A percentile compares a stretch with the other conserved stretches of the same genome.
Conservation (phyloP, 192 early-diverging fungal species). For the Backusella westeae region DNA sequence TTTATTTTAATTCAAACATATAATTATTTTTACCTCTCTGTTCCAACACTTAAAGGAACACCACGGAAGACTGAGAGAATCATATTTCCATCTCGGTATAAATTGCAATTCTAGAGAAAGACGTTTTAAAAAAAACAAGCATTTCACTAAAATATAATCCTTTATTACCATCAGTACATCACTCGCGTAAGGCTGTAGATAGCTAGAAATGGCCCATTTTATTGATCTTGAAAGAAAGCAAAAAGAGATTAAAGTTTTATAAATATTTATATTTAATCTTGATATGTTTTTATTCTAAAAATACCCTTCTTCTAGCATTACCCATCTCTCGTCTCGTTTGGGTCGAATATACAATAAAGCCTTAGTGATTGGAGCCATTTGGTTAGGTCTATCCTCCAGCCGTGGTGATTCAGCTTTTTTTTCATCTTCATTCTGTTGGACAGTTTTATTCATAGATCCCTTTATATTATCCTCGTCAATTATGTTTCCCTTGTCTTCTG, state of each 20-base stretch:
- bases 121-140: not conserved
- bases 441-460: not conserved
- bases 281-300: not conserved
- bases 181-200: not conserved
- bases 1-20: not conserved
- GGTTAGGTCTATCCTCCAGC: not conserved
- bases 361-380: not conserved
- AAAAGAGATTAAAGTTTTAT: not conserved
- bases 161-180: not conserved
- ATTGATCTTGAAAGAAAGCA: not conserved
- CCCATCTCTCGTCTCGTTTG: conserved; percentile 1
- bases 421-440: not conserved
- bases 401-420: not conserved
- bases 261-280: not conserved
- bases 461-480: not conserved
- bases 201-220: not conserved
- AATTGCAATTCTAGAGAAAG: not conserved
- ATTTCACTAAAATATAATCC: not conserved
- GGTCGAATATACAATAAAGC: not conserved
- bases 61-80: conserved; percentile 1
- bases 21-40: conserved; percentile 1
- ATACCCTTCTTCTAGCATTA: conserved; percentile 9
- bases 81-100: not conserved
- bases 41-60: not conserved
- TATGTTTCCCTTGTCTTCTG: not conserved